phyloP scores from a whole-genome alignment of 306 rosid genomes.

The Rosa persica region DNA sequence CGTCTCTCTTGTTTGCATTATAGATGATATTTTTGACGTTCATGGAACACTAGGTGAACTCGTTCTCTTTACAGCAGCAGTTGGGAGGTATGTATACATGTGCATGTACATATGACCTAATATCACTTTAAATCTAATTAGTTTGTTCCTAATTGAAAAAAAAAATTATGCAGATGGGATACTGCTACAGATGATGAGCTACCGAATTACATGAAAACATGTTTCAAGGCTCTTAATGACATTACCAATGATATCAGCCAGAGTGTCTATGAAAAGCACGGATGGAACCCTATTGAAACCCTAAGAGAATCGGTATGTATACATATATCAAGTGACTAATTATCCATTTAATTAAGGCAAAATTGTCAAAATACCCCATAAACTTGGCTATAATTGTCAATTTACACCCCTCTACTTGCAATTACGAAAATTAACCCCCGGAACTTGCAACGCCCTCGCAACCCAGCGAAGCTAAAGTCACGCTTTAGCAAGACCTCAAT shows the following conservation, averaged over 20 bases:
- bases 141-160: neutral
- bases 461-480: too few relatives aligned
- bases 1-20: conserved; percentile 49
- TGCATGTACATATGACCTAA: neutral
- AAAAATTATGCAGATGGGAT: conserved; percentile 29
- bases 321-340: too few relatives aligned
- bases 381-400: too few relatives aligned
- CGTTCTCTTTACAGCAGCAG: conserved; percentile 44
- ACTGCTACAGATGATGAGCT: neutral
- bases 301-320: conserved; percentile 26
- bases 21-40: conserved; percentile 58
- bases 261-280: conserved; percentile 23
- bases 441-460: too few relatives aligned
- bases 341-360: too few relatives aligned
- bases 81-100: conserved; percentile 36
- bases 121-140: neutral
- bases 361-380: too few relatives aligned
- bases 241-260: conserved; percentile 29
- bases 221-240: conserved; percentile 36
- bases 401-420: too few relatives aligned
- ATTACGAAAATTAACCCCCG: too few relatives aligned
- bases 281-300: conserved; percentile 33
- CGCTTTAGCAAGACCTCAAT: too few relatives aligned
- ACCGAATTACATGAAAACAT: conserved; percentile 35
- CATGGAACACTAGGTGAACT: conserved; percentile 48